Conservation (phyloP, 805 yeast species). For the Wickerhamiella parazyma region DNA sequence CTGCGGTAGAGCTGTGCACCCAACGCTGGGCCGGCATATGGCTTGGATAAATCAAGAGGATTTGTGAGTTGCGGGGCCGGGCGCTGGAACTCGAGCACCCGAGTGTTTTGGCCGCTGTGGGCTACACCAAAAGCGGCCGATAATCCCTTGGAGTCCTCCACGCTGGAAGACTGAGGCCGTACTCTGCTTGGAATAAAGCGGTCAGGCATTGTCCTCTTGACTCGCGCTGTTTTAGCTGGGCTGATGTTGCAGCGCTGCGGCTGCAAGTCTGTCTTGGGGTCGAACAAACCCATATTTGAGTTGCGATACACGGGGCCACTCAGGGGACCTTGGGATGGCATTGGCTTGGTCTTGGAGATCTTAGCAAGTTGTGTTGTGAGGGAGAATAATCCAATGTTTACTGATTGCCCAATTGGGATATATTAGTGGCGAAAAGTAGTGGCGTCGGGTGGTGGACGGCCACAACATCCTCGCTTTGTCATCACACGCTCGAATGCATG, state of each 20-base stretch:
- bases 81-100: conserved; percentile 81
- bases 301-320: conserved; percentile 1
- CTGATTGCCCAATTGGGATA: conserved; percentile 3
- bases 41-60: conserved; percentile 26
- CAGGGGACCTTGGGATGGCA: too few species aligned
- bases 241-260: not conserved
- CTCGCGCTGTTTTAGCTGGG: not conserved
- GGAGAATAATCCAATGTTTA: conserved; percentile 4
- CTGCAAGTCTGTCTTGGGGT: conserved; percentile 1
- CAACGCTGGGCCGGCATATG: conserved; percentile 26
- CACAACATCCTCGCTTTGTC: too few species aligned
- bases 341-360: too few species aligned
- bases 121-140: too few species aligned
- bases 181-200: conserved; percentile 9
- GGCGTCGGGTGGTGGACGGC: not conserved
- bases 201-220: not conserved
- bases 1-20: conserved; percentile 34
- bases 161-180: conserved; percentile 6
- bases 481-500: too few species aligned
- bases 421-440: not conserved
- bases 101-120: conserved; percentile 73
- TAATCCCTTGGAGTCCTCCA: conserved; percentile 22
- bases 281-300: conserved; percentile 1
- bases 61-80: conserved; percentile 49
- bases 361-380: too few species aligned